phyloP scores from a whole-genome alignment of 129 eudicot genomes.

The Escallonia rubra region DNA sequence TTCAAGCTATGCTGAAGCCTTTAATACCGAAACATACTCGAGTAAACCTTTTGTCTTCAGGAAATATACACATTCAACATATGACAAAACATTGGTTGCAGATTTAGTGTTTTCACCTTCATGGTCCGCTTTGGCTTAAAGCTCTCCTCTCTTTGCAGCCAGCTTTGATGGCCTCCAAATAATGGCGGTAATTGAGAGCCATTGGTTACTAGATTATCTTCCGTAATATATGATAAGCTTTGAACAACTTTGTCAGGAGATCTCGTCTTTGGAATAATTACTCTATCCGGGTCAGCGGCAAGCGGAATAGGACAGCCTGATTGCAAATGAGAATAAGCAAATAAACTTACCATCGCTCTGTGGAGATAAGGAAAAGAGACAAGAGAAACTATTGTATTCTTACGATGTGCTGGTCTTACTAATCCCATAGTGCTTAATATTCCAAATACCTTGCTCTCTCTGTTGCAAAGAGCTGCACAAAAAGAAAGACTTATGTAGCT shows the following conservation, averaged over 20 bases:
- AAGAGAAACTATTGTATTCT: slow-evolving; percentile 21
- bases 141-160: slow-evolving; percentile 84
- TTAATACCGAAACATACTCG: background rate
- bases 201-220: slow-evolving; percentile 45
- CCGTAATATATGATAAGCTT: slow-evolving; percentile 60
- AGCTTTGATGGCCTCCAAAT: slow-evolving; percentile 89
- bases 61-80: background rate
- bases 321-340: slow-evolving; percentile 1
- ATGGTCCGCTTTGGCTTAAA: slow-evolving; percentile 69
- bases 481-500: background rate
- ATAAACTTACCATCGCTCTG: slow-evolving; percentile 2
- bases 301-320: slow-evolving; percentile 85
- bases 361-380: background rate
- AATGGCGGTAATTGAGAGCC: slow-evolving; percentile 60
- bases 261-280: slow-evolving; percentile 60
- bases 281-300: slow-evolving; percentile 60
- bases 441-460: slow-evolving; percentile 69
- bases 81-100: background rate
- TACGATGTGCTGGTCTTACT: slow-evolving; percentile 90
- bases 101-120: slow-evolving; percentile 46
- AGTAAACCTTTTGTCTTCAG: background rate
- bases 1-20: background rate
- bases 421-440: slow-evolving; percentile 77
- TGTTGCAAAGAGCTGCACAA: slow-evolving; percentile 82
- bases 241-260: slow-evolving; percentile 57